Conservation (phyloP, 768 basidiomycete species). For the Hypholoma sublateritium region DNA sequence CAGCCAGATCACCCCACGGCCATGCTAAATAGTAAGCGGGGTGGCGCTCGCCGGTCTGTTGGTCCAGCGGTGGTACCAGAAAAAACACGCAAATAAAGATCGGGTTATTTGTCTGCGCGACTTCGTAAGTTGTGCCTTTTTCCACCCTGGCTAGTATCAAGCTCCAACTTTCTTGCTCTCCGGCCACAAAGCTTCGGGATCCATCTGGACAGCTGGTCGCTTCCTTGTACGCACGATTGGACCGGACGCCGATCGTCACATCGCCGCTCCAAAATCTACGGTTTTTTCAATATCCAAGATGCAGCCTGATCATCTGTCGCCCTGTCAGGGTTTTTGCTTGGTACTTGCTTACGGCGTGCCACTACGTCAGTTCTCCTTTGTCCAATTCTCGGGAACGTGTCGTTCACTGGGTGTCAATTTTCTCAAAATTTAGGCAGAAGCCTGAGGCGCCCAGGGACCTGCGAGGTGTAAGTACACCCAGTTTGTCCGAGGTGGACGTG, state of each 20-base stretch:
- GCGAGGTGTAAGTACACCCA: conserved; percentile 3
- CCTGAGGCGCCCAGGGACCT: conserved; percentile 7
- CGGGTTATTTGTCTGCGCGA: not conserved
- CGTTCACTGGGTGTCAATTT: conserved; percentile 22
- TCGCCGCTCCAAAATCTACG: conserved; percentile 6
- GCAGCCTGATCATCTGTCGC: conserved; percentile 1
- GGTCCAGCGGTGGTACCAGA: not conserved
- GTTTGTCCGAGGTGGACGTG: not conserved
- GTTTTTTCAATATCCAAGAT: conserved; percentile 12
- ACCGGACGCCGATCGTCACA: conserved; percentile 20
- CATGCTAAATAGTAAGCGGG: not conserved
- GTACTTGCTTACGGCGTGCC: conserved; percentile 4
- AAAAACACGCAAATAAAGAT: conserved; percentile 1
- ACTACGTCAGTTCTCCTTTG: conserved; percentile 14
- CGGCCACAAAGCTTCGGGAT: conserved; percentile 9
- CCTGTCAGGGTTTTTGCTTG: conserved; percentile 12
- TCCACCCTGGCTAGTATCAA: not conserved
- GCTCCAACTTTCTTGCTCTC: not conserved
- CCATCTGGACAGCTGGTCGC: not conserved
- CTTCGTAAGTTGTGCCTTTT: too few species aligned
- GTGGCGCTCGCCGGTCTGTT: not conserved
- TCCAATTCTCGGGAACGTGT: conserved; percentile 17
- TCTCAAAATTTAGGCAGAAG: not conserved
- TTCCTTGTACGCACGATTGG: conserved; percentile 18
- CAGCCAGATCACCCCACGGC: conserved; percentile 8